These are phyloP conservation scores for Paramyrothecium sp. DNA, from an alignment of 2,329 filamentous ascomycete genomes.

Conservation along the genomic window DNA sequence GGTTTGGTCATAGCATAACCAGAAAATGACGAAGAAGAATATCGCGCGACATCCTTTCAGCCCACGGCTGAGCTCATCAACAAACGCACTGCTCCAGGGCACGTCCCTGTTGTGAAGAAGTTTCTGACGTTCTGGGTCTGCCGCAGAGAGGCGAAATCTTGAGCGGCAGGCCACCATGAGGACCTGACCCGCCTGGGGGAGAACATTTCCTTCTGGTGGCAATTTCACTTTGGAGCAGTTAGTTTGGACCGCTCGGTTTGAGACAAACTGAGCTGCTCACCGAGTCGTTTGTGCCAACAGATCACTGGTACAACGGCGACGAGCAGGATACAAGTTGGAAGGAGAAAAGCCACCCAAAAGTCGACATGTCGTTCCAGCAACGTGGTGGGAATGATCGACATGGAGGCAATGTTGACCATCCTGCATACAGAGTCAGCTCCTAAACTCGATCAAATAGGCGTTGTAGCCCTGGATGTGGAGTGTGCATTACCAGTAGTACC, in stretches of 20 bases:
- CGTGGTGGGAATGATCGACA: conserved; percentile 59
- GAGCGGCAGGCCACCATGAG: not conserved
- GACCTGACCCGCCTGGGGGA: not conserved
- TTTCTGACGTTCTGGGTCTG: conserved; percentile 57
- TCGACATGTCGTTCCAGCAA: conserved; percentile 58
- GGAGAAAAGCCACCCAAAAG: conserved; percentile 58
- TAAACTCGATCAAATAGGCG: not conserved
- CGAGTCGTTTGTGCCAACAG: not conserved
- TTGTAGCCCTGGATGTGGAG: too few relatives aligned
- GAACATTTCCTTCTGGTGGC: not conserved
- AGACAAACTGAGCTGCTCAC: not conserved
- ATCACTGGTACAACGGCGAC: not conserved
- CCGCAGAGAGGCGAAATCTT: conserved; percentile 38
- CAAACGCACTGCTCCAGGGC: conserved; percentile 60
- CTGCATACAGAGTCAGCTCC: too few relatives aligned
- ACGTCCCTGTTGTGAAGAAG: conserved; percentile 37
- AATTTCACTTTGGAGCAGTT: not conserved
- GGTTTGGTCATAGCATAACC: conserved; percentile 57
- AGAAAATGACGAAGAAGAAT: conserved; percentile 54
- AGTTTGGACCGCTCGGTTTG: not conserved
- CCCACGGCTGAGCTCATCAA: conserved; percentile 63
- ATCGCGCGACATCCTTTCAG: conserved; percentile 47
- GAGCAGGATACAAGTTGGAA: conserved; percentile 41
- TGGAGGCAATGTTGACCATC: conserved; percentile 62
- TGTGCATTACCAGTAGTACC: conserved; percentile 49